Conservation (phyloP, 768 basidiomycete genomes). For the Solioccasus polychromus region DNA sequence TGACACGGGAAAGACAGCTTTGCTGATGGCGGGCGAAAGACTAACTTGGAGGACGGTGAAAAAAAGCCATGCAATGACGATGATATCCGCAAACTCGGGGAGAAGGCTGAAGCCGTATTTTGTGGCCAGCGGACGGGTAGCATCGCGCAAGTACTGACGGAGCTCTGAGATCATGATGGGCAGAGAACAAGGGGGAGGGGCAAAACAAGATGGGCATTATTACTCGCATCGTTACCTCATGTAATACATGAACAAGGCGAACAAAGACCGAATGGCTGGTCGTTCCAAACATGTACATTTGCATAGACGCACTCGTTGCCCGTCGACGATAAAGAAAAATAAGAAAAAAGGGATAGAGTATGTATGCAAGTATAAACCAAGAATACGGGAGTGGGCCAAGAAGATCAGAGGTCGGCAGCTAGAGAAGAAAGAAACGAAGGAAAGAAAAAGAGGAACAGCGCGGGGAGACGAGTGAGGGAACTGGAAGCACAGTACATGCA, state of each 20-base stretch:
- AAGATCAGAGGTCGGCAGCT: background rate
- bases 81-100: slow-evolving; percentile 50
- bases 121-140: slow-evolving; percentile 26
- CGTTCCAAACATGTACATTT: slow-evolving; percentile 30
- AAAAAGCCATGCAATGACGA: slow-evolving; percentile 51
- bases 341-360: slow-evolving; percentile 28
- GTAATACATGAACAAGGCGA: background rate
- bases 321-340: slow-evolving; percentile 34
- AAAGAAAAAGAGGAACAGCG: slow-evolving; percentile 2
- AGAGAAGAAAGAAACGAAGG: background rate
- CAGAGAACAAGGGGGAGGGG: background rate
- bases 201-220: background rate
- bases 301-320: slow-evolving; percentile 24
- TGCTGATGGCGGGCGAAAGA: slow-evolving; percentile 53
- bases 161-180: slow-evolving; percentile 29
- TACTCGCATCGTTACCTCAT: slow-evolving; percentile 21
- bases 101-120: slow-evolving; percentile 53
- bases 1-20: slow-evolving; percentile 43
- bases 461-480: slow-evolving; percentile 5
- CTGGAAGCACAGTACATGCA: slow-evolving; percentile 22
- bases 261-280: slow-evolving; percentile 9
- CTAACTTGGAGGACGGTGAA: slow-evolving; percentile 60
- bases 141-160: slow-evolving; percentile 27
- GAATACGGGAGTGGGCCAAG: slow-evolving; percentile 1
- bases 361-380: slow-evolving; percentile 25